Conservation (phyloP, 345 rosid species). For the Odontarrhena argentea region DNA sequence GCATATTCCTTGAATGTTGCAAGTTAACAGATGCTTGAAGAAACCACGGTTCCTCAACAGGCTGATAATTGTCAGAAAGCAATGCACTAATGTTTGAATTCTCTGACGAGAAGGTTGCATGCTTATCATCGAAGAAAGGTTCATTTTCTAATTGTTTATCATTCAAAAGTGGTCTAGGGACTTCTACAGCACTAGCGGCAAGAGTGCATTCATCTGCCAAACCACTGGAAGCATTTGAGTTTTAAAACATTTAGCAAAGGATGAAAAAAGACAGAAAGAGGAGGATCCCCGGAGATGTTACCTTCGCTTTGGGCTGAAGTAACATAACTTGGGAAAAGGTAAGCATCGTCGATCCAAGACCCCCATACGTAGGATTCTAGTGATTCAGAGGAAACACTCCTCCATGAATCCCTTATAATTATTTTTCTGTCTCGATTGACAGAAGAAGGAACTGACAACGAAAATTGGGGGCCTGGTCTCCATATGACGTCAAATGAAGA, state of each 20-base stretch:
- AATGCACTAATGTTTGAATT: slow-evolving; percentile 36
- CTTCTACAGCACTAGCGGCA: slow-evolving; percentile 35
- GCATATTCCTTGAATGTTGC: slow-evolving; percentile 34
- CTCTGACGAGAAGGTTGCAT: slow-evolving; percentile 35
- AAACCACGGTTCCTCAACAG: slow-evolving; percentile 96
- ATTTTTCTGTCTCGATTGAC: slow-evolving; percentile 48
- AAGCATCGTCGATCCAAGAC: slow-evolving; percentile 72
- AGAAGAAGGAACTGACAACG: slow-evolving; percentile 60
- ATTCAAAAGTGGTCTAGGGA: slow-evolving; percentile 43
- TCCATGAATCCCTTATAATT: slow-evolving; percentile 86
- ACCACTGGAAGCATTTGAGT: slow-evolving; percentile 94
- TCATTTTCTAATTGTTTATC: slow-evolving; percentile 45
- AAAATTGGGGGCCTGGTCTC: slow-evolving; percentile 89
- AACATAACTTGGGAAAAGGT: slow-evolving; percentile 43
- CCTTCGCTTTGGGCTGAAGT: slow-evolving; percentile 52
- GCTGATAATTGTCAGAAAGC: slow-evolving; percentile 61
- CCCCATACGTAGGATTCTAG: slow-evolving; percentile 61
- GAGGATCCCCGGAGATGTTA: slow-evolving; percentile 50
- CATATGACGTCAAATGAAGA: slow-evolving; percentile 60
- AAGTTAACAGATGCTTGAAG: slow-evolving; percentile 42
- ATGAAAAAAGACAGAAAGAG: slow-evolving; percentile 30
- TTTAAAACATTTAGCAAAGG: slow-evolving; percentile 56
- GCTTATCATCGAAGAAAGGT: slow-evolving; percentile 39
- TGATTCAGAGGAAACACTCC: slow-evolving; percentile 45
- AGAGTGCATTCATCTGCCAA: slow-evolving; percentile 71